phyloP scores from a whole-genome alignment of 1,284 basidiomycete species.

The Puccinia polysora region DNA sequence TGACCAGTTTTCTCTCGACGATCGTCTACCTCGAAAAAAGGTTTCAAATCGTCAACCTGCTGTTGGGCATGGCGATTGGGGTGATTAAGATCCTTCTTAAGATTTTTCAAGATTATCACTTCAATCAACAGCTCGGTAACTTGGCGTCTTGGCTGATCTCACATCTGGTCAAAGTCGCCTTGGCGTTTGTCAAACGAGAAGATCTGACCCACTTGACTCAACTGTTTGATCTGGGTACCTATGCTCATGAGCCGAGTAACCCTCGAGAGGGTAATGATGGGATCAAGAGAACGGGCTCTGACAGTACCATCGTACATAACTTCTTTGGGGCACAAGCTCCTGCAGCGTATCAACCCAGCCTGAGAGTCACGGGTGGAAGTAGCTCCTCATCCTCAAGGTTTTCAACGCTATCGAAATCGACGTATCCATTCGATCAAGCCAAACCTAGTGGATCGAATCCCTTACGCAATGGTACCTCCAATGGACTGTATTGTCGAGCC shows the following conservation, averaged over 20 bases:
- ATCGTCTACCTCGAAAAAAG: conserved; percentile 18
- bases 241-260: too few species aligned
- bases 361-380: neutral
- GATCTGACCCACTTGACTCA: neutral
- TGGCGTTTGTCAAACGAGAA: conserved; percentile 15
- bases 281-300: too few species aligned
- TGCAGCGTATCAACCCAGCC: too few species aligned
- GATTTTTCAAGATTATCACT: conserved; percentile 13
- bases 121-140: conserved; percentile 18
- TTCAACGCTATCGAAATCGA: neutral
- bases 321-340: too few species aligned
- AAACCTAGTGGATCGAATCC: neutral
- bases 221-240: neutral
- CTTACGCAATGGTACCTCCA: neutral
- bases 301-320: too few species aligned
- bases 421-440: conserved; percentile 9
- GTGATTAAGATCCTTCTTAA: conserved; percentile 3
- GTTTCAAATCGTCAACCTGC: conserved; percentile 17
- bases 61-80: neutral
- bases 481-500: neutral
- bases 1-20: neutral
- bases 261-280: too few species aligned
- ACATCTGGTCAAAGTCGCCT: conserved; percentile 4
- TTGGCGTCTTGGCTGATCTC: conserved; percentile 19
- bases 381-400: conserved; percentile 1